Evolutionary conservation across 2,329 filamentous ascomycete genomes (phyloP).

Genomic region (Pseudopyrenochaeta lycopersici): DNA sequence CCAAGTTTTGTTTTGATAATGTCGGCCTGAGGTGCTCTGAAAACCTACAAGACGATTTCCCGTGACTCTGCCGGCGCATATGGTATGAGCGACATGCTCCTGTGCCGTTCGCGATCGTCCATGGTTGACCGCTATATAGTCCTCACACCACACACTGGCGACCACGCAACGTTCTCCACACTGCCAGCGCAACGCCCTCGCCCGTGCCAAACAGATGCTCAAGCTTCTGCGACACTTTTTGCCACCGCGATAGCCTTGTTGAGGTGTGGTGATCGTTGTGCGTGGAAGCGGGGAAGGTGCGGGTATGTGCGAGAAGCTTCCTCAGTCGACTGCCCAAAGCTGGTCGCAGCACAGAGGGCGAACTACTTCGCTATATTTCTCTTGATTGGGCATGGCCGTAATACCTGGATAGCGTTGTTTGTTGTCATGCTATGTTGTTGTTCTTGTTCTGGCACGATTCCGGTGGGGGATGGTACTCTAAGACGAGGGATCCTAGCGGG

Average conservation of each 20-base stretch:
- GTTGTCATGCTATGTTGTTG: conserved; percentile 32
- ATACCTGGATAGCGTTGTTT: conserved; percentile 13
- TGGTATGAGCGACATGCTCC: conserved; percentile 75
- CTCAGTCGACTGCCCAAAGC: conserved; percentile 28
- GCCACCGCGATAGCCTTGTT: neutral
- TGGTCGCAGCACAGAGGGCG: conserved; percentile 12
- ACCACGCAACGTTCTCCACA: conserved; percentile 7
- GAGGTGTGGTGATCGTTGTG: conserved; percentile 1
- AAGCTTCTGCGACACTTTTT: conserved; percentile 9
- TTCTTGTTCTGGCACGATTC: conserved; percentile 17
- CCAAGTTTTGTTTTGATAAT: neutral
- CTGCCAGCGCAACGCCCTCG: conserved; percentile 11
- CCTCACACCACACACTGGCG: conserved; percentile 11
- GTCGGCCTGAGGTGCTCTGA: neutral
- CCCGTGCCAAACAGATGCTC: conserved; percentile 1
- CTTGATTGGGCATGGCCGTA: conserved; percentile 21
- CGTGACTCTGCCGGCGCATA: conserved; percentile 77
- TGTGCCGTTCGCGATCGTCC: conserved; percentile 42
- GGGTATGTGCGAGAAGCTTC: conserved; percentile 7
- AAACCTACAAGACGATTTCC: conserved; percentile 80
- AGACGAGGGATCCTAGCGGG: conserved; percentile 18
- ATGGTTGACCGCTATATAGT: conserved; percentile 21
- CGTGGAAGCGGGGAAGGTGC: conserved; percentile 35
- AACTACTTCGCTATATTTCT: conserved; percentile 18
- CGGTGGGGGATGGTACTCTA: conserved; percentile 20